Evolutionary conservation across 768 basidiomycete genomes (phyloP), one percentile per base, ranked within the genome.

Genomic region (Termitomyces sp.): DNA sequence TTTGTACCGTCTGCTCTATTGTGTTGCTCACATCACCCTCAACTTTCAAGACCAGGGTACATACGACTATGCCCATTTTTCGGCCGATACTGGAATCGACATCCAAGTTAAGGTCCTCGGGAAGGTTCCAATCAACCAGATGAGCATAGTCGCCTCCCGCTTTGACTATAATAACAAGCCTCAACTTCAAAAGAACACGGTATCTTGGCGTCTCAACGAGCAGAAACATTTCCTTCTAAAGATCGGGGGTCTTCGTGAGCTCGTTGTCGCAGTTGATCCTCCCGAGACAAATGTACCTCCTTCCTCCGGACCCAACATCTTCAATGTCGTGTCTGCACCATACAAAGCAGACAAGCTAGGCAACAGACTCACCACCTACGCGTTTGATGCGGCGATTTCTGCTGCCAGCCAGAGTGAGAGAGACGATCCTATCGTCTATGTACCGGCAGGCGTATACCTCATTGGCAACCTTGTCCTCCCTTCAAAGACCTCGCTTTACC

Each of bases 391-490:
- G 16, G 63, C 63, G 13, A 66, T 66, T 12, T 54, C 60, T 36
- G 61, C 60, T 35, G 65, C 63, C 11, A 33, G 22, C 9, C 28
- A 59, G 36, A 46, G 55, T 50, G 33, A 38, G n/a, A 35, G 53
- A 49, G 55, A 59, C 4, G 39, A 60, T 22, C 60, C 63, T 33
- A 54, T 62, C 52, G 51, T 66, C 12, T 63, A 68, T 52, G 63
- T 68, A 32, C 63, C 65, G 7, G 59, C 63, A 6, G 65, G 64
- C 15, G 53, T 63, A 15, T 66, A 63, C 58, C 48, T 61, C 20
- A 55, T 68, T 40, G 64, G 64, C 32, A 66, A 66, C 48, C 58
- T 66, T 33, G 58, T 68, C 40, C 59, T 68, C 39, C 65, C 67
- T 2, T 68, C 65, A 20, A 65, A 60, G 16, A 63, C 64, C 16